Evolutionary conservation across 2,329 filamentous ascomycete species (phyloP).

Genomic region (Hypoxylon sp.): DNA sequence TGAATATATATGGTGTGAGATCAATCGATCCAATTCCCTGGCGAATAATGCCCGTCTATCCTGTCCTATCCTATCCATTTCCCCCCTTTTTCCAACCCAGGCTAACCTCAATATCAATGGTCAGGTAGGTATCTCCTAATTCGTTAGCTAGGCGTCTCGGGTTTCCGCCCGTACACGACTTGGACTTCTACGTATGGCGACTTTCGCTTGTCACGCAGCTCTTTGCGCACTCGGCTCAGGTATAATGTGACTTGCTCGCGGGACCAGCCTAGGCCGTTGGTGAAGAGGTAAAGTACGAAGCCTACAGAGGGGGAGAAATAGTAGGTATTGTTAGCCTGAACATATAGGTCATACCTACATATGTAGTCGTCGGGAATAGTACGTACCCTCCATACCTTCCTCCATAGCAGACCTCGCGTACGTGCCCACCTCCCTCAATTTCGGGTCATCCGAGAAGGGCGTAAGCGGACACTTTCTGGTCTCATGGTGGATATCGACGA

Average conservation of each 20-base stretch:
- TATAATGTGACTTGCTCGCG: constrained; percentile 34
- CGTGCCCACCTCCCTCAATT: constrained; percentile 27
- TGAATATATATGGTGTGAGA: constrained; percentile 7
- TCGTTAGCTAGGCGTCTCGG: constrained; percentile 9
- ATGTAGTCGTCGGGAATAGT: neutral
- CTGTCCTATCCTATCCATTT: neutral
- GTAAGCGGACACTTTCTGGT: constrained; percentile 31
- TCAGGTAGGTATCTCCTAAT: neutral
- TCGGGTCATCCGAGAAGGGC: constrained; percentile 29
- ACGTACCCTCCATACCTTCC: constrained; percentile 38
- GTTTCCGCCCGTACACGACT: constrained; percentile 34
- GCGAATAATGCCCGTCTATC: constrained; percentile 3
- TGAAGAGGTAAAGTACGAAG: constrained; percentile 36
- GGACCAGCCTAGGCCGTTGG: constrained; percentile 33
- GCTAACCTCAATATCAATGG: neutral
- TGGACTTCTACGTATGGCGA: constrained; percentile 33
- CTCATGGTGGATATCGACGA: constrained; percentile 24
- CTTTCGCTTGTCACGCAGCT: constrained; percentile 34
- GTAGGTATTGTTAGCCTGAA: constrained; percentile 4
- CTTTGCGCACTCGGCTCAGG: constrained; percentile 30
- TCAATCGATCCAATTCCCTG: neutral
- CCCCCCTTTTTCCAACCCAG: neutral
- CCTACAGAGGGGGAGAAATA: neutral
- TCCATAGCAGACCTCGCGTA: constrained; percentile 33
- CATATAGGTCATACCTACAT: no score